Base-by-base conservation (phyloP, 208 protist genomes). In the Crithidia sp. region DNA sequence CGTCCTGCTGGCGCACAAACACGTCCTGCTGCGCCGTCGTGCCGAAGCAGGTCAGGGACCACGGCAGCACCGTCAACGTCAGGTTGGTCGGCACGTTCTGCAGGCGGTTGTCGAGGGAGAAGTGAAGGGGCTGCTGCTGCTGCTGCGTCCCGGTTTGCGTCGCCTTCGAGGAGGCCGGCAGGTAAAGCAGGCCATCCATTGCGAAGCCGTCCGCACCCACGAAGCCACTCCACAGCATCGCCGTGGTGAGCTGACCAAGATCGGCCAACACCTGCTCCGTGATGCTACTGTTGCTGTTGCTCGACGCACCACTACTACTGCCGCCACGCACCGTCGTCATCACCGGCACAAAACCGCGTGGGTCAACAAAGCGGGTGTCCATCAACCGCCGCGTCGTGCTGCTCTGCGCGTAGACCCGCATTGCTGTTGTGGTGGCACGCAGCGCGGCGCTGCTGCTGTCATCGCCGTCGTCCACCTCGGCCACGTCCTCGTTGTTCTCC, bases 211-310 rank as follows among this genome's bases (percentile, higher is more conserved):
- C 75, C 13, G 62, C 52, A 41, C 81, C 78, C 10, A 88, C 41
- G 72, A 94, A 94, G 16, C 89, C 89, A 14, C 71, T 81, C 86
- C 89, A 91, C 69, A 94, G 75, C 57, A 78, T 77, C 49, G 88
- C 75, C 13, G 81, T 81, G 7, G 82, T 86, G 50, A 93, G 84
- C 59, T 72, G 73, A 2, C 73, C 66, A 2, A 78, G 66, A 6
- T 73, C 73, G 3, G 73, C 73, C 53, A 68, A 49, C 39, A 73
- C 73, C 58, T 63, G 68, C 59, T 60, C 39, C 45, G 12, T 13
- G 45, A 7, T 49, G 49, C 17, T 44, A 39, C 53, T 49, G 47
- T 64, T 39, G 50, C 59, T 56, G 50, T 13, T 58, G 40, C 41
- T 45, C 0, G 50, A 13, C n/a, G 65, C 39, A 9, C 45, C 47